These are phyloP conservation scores for Rhizophagus sp. DNA, from an alignment of 192 early-diverging fungal species.

Conservation along the genomic window DNA sequence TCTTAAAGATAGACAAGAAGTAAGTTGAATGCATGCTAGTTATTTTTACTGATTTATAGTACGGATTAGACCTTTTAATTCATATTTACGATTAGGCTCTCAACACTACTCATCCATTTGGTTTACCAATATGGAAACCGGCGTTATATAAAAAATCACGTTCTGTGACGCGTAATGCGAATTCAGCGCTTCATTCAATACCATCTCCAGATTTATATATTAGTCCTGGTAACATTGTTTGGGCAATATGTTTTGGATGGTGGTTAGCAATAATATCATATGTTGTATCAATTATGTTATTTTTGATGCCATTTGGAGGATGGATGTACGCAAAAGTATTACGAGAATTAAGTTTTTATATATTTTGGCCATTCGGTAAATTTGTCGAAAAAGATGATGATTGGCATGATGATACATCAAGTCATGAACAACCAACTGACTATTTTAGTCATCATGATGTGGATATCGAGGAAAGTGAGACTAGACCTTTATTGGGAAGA, in stretches of 20 bases:
- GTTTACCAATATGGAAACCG: conserved; percentile 94
- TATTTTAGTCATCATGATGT: conserved; percentile 10
- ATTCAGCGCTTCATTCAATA: conserved; percentile 78
- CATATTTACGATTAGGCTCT: conserved; percentile 53
- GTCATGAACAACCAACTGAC: conserved; percentile 16
- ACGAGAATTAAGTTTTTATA: conserved; percentile 76
- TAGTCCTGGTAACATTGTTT: conserved; percentile 84
- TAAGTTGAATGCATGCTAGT: neutral
- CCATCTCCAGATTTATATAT: conserved; percentile 70
- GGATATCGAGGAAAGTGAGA: conserved; percentile 31
- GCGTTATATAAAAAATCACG: conserved; percentile 95
- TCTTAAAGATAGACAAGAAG: conserved; percentile 30
- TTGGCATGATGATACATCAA: neutral
- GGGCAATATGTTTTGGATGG: conserved; percentile 89
- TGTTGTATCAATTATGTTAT: conserved; percentile 59
- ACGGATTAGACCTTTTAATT: neutral
- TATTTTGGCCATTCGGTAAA: conserved; percentile 97
- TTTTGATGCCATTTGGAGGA: conserved; percentile 56
- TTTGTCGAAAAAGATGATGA: conserved; percentile 69
- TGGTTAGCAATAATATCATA: conserved; percentile 74
- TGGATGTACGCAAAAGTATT: conserved; percentile 64
- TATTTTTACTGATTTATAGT: neutral
- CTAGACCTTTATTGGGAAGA: conserved; percentile 37
- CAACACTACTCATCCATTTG: conserved; percentile 88
- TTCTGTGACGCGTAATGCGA: conserved; percentile 76